Percentiles rank a stretch among this genome's conserved stretches.
phyloP scores from a whole-genome alignment of 768 basidiomycete genomes.

The Termitomyces bulborhizus region DNA sequence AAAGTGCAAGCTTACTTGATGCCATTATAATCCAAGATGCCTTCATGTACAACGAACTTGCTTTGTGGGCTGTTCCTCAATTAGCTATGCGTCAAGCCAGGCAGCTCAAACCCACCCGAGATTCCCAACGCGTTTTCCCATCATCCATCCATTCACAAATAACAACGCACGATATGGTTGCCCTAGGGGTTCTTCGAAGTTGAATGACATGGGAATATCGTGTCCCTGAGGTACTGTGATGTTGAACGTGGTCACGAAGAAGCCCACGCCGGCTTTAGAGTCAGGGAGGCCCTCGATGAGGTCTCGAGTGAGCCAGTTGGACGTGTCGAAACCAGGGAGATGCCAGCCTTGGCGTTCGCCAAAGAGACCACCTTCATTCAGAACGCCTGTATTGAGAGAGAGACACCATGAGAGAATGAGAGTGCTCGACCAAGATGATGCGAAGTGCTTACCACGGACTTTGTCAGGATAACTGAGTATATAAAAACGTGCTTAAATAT shows the following conservation, averaged over 20 bases:
- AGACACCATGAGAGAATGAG: background rate
- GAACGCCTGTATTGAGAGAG: conserved; percentile 30
- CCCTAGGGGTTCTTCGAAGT: conserved; percentile 50
- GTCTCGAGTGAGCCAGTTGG: conserved; percentile 51
- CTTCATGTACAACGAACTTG: conserved; percentile 80
- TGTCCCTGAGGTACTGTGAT: conserved; percentile 50
- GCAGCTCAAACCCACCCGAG: conserved; percentile 44
- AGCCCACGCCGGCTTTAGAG: conserved; percentile 63
- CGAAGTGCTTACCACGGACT: conserved; percentile 32
- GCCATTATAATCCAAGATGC: conserved; percentile 70
- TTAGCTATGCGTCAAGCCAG: conserved; percentile 1
- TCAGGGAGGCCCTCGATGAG: conserved; percentile 54
- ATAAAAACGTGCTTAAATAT: background rate
- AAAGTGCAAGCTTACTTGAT: conserved; percentile 44
- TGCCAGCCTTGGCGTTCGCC: conserved; percentile 75
- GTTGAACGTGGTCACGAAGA: conserved; percentile 73
- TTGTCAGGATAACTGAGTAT: conserved; percentile 63
- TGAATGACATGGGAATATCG: conserved; percentile 71
- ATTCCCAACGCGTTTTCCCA: conserved; percentile 74
- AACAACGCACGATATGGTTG: conserved; percentile 68
- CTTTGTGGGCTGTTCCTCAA: conserved; percentile 52
- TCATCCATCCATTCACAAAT: conserved; percentile 88
- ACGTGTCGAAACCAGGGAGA: conserved; percentile 62
- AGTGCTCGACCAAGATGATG: background rate
- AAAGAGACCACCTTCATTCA: conserved; percentile 69